phyloP scores from a whole-genome alignment of 1,284 basidiomycete species.

The Heterobasidion irregulare region DNA sequence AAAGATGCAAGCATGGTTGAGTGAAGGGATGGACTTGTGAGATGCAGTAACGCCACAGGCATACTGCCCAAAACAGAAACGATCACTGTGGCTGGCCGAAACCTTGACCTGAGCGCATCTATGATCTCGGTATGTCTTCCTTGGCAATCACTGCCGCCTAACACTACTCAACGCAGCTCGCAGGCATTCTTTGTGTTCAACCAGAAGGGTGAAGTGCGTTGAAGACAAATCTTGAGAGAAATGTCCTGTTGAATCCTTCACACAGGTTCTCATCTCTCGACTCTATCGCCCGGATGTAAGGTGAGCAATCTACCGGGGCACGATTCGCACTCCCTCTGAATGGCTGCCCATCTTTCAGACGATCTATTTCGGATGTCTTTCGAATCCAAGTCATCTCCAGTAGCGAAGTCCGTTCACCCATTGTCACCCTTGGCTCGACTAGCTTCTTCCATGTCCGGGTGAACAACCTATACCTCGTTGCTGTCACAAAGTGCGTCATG shows the following conservation, averaged over 20 bases:
- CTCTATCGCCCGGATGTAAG: conserved; percentile 92
- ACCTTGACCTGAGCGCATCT: not conserved
- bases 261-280: conserved; percentile 86
- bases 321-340: not conserved
- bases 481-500: conserved; percentile 79
- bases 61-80: not conserved
- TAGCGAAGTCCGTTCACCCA: conserved; percentile 92
- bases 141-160: not conserved
- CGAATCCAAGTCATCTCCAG: conserved; percentile 98
- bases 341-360: conserved; percentile 37
- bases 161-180: not conserved
- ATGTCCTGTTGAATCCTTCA: conserved; percentile 1
- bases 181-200: conserved; percentile 98
- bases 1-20: too few relatives aligned
- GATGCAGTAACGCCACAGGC: not conserved
- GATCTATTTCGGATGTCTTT: conserved; percentile 96
- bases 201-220: conserved; percentile 87
- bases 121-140: conserved; percentile 6
- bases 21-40: too few relatives aligned
- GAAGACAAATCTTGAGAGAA: not conserved
- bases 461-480: conserved; percentile 92
- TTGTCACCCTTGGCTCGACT: conserved; percentile 95
- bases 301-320: conserved; percentile 34
- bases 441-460: conserved; percentile 96
- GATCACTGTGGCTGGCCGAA: too few relatives aligned